These are phyloP conservation scores for Pseudogymnoascus sp. DNA, from an alignment of 2,329 filamentous ascomycete species.

Conservation along the genomic window DNA sequence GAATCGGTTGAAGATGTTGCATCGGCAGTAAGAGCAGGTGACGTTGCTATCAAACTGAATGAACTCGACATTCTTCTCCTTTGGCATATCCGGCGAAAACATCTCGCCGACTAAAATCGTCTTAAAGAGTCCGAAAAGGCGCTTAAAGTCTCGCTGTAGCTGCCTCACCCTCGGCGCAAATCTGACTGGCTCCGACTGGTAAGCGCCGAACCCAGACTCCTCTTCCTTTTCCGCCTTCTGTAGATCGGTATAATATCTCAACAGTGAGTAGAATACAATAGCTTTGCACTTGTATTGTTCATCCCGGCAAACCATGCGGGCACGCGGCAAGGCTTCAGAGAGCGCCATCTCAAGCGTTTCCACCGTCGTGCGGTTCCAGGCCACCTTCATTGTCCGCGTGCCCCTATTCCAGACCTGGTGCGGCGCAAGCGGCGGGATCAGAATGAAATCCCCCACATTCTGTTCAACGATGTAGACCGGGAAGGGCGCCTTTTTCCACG, in stretches of 20 bases:
- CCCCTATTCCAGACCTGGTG: slow-evolving; percentile 99
- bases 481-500: slow-evolving; percentile 92
- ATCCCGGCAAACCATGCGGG: slow-evolving; percentile 85
- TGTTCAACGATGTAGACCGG: slow-evolving; percentile 91
- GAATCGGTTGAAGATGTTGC: slow-evolving; percentile 96
- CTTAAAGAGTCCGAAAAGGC: slow-evolving; percentile 69
- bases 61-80: slow-evolving; percentile 64
- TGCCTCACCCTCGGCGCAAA: slow-evolving; percentile 51
- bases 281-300: slow-evolving; percentile 99
- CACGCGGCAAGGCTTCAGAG: slow-evolving; percentile 78
- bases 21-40: slow-evolving; percentile 90
- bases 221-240: slow-evolving; percentile 42
- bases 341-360: slow-evolving; percentile 84
- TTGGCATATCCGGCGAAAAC: slow-evolving; percentile 55
- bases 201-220: slow-evolving; percentile 34
- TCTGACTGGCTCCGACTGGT: slow-evolving; percentile 36
- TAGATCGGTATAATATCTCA: slow-evolving; percentile 64
- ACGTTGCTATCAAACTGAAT: slow-evolving; percentile 82
- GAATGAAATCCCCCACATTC: slow-evolving; percentile 79
- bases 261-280: slow-evolving; percentile 79
- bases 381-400: slow-evolving; percentile 91
- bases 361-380: slow-evolving; percentile 92
- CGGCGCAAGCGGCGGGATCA: slow-evolving; percentile 85
- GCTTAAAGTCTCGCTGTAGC: slow-evolving; percentile 74
- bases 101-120: slow-evolving; percentile 77